Conservation (phyloP, 1,284 basidiomycete species). For the Meira nashicola region DNA sequence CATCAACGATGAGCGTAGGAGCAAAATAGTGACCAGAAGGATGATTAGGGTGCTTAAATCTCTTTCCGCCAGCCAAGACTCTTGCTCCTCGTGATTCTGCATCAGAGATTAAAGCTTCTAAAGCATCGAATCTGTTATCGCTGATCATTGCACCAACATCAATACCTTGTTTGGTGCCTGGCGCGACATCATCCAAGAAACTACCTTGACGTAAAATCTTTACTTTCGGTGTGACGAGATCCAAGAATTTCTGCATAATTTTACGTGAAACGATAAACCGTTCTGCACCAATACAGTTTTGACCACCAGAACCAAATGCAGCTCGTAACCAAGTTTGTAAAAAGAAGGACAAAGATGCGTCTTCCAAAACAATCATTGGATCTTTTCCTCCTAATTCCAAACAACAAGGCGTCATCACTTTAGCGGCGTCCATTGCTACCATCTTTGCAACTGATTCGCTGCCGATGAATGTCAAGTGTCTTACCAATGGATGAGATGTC, state of each 20-base stretch:
- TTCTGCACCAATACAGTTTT: slow-evolving; percentile 89
- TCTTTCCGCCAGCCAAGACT: slow-evolving; percentile 65
- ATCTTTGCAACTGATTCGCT: slow-evolving; percentile 81
- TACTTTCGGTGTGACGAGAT: slow-evolving; percentile 29
- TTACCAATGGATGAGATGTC: slow-evolving; percentile 73
- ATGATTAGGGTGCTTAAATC: slow-evolving; percentile 64
- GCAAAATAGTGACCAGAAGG: slow-evolving; percentile 70
- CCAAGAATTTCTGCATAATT: slow-evolving; percentile 70
- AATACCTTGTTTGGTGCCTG: slow-evolving; percentile 1
- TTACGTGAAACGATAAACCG: slow-evolving; percentile 75
- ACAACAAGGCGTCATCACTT: slow-evolving; percentile 79
- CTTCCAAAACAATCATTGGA: slow-evolving; percentile 57
- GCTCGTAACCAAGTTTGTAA: slow-evolving; percentile 54
- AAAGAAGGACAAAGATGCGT: slow-evolving; percentile 56
- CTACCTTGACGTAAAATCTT: slow-evolving; percentile 31
- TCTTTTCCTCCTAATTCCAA: slow-evolving; percentile 75
- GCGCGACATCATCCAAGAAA: slow-evolving; percentile 38
- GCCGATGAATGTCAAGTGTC: slow-evolving; percentile 76
- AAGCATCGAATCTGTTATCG: slow-evolving; percentile 63
- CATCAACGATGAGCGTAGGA: slow-evolving; percentile 80
- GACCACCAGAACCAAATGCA: slow-evolving; percentile 71
- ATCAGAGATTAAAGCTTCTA: slow-evolving; percentile 67
- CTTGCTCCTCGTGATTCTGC: slow-evolving; percentile 71
- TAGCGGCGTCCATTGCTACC: slow-evolving; percentile 75
- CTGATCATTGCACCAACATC: slow-evolving; percentile 80